A percentile compares a stretch with the other conserved stretches of the same genome.
phyloP scores from a whole-genome alignment of 2,329 filamentous ascomycete species.

The Ambrosiella beaveri region DNA sequence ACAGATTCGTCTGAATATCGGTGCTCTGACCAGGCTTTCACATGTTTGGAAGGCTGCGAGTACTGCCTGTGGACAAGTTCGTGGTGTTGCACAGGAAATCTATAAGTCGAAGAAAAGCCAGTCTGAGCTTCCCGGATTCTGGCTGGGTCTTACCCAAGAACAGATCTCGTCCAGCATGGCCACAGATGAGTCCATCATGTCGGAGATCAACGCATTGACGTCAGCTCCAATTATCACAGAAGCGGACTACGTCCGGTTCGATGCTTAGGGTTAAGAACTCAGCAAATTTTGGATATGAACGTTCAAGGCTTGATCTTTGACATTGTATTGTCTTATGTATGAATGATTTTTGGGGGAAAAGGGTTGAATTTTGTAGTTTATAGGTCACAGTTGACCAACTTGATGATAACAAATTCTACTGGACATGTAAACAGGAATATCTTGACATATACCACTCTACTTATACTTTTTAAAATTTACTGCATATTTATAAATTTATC shows the following conservation, averaged over 20 bases:
- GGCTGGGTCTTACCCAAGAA: constrained; percentile 36
- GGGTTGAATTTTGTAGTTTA: too few species aligned
- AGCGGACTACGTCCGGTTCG: background rate
- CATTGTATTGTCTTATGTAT: too few species aligned
- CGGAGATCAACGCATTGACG: constrained; percentile 30
- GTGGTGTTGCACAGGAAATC: constrained; percentile 63
- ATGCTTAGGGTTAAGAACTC: background rate
- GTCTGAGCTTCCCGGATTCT: constrained; percentile 34
- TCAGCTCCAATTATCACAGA: constrained; percentile 8
- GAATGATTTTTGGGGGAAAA: too few species aligned
- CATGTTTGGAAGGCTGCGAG: constrained; percentile 56
- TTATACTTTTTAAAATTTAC: background rate
- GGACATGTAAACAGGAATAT: too few species aligned
- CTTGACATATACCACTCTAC: background rate
- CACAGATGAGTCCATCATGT: constrained; percentile 41
- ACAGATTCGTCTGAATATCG: constrained; percentile 62
- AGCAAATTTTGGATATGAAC: too few species aligned
- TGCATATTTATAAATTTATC: background rate
- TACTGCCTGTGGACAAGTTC: constrained; percentile 54
- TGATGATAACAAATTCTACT: too few species aligned
- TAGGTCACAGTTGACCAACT: too few species aligned
- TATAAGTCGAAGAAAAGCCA: constrained; percentile 41
- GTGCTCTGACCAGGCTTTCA: constrained; percentile 51
- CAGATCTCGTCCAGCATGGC: constrained; percentile 38
- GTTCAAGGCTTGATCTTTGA: too few species aligned